phyloP scores from a whole-genome alignment of 148 eudicot species.

The Fagopyrum homotropicum region DNA sequence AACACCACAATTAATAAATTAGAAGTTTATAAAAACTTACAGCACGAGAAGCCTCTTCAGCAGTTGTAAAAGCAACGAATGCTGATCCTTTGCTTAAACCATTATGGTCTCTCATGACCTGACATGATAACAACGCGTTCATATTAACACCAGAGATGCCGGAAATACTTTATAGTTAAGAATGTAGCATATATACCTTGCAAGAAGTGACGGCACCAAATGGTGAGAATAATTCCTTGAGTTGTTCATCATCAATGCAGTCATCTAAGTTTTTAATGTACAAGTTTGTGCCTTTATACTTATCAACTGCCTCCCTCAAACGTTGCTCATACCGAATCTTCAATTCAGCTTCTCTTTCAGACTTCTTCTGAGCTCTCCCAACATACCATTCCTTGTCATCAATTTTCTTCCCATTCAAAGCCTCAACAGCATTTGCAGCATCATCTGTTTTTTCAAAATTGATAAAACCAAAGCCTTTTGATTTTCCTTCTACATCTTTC shows the following conservation, averaged over 20 bases:
- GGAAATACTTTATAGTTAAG: not conserved
- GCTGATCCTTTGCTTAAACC: slow-evolving; percentile 89
- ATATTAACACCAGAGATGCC: not conserved
- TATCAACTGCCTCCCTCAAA: slow-evolving; percentile 60
- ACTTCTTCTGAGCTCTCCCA: slow-evolving; percentile 83
- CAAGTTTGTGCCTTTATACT: slow-evolving; percentile 65
- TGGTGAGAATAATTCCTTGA: slow-evolving; percentile 67
- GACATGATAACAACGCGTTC: slow-evolving; percentile 17
- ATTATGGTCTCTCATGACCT: slow-evolving; percentile 86
- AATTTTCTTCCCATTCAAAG: slow-evolving; percentile 62
- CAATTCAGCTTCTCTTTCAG: slow-evolving; percentile 78
- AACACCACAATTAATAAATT: not conserved
- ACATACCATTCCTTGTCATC: slow-evolving; percentile 92
- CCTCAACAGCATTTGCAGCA: slow-evolving; percentile 79
- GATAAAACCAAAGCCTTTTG: slow-evolving; percentile 91
- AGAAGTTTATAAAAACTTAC: slow-evolving; percentile 38
- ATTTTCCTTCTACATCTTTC: slow-evolving; percentile 78
- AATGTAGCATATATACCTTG: slow-evolving; percentile 47
- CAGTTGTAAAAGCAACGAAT: slow-evolving; percentile 81
- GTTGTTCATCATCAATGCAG: slow-evolving; percentile 64
- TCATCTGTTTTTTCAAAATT: slow-evolving; percentile 84
- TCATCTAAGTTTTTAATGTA: slow-evolving; percentile 87
- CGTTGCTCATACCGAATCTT: slow-evolving; percentile 63
- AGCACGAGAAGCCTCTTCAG: slow-evolving; percentile 89
- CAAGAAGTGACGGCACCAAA: slow-evolving; percentile 74